Conservation (phyloP, 805 yeast genomes). For the Saturnispora galanensis region DNA sequence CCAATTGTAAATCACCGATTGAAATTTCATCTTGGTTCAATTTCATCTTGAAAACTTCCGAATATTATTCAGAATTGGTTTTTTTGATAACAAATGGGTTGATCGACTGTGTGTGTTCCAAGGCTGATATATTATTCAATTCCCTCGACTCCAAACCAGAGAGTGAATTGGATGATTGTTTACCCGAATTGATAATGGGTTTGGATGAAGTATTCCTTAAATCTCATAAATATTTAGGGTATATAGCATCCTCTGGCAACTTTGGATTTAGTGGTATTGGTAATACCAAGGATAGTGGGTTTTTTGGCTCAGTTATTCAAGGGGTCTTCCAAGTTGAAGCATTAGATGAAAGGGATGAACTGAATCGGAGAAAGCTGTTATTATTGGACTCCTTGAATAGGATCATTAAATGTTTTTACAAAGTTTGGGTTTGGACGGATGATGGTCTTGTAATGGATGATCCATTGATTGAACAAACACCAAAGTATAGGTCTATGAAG, state of each 20-base stretch:
- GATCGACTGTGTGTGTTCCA: slow-evolving; percentile 21
- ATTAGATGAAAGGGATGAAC: slow-evolving; percentile 40
- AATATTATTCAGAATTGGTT: slow-evolving; percentile 20
- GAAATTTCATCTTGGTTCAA: slow-evolving; percentile 23
- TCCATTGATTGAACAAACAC: slow-evolving; percentile 20
- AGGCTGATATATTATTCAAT: slow-evolving; percentile 19
- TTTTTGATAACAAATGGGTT: slow-evolving; percentile 18
- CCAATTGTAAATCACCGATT: slow-evolving; percentile 15
- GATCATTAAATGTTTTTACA: slow-evolving; percentile 43
- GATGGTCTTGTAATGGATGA: neutral
- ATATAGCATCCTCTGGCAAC: slow-evolving; percentile 9
- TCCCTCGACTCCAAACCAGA: neutral
- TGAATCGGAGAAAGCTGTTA: slow-evolving; percentile 43
- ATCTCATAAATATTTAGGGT: slow-evolving; percentile 43
- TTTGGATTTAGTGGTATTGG: slow-evolving; percentile 3
- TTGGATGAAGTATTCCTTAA: slow-evolving; percentile 54
- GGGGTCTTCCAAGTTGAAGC: slow-evolving; percentile 73
- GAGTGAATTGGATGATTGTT: slow-evolving; percentile 28
- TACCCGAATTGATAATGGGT: slow-evolving; percentile 42
- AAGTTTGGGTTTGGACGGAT: slow-evolving; percentile 44
- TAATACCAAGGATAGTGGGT: slow-evolving; percentile 26
- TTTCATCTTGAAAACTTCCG: slow-evolving; percentile 17
- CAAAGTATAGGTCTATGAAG: slow-evolving; percentile 42
- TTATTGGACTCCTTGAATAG: slow-evolving; percentile 56
- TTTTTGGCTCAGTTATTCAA: slow-evolving; percentile 59